These are phyloP conservation scores for Mariannaea elegans DNA, from an alignment of 2,329 filamentous ascomycete species.

Conservation along the genomic window DNA sequence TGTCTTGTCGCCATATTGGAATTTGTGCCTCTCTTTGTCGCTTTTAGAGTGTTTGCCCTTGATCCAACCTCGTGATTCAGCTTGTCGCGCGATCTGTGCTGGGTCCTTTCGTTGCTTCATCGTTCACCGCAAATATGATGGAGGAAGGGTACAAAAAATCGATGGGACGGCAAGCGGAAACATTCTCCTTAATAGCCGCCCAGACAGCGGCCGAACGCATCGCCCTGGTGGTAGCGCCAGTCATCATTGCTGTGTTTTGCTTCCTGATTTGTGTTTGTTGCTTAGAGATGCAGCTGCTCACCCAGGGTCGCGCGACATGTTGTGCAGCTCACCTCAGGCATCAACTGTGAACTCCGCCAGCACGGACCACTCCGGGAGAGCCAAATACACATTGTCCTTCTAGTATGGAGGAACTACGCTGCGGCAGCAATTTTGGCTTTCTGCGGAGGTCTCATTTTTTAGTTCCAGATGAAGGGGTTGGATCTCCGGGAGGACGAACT, in stretches of 20 bases:
- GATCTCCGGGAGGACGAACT: too few species aligned
- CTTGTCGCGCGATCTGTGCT: not conserved
- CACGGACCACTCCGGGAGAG: not conserved
- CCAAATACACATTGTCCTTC: not conserved
- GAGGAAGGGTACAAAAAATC: not conserved
- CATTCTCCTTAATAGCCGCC: too few species aligned
- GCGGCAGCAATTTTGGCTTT: too few species aligned
- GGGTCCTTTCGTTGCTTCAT: not conserved
- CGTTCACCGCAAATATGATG: not conserved
- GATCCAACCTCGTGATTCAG: not conserved
- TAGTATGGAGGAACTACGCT: too few species aligned
- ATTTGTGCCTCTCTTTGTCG: not conserved
- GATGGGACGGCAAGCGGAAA: too few species aligned
- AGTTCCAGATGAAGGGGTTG: too few species aligned
- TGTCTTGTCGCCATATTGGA: not conserved
- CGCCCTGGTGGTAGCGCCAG: too few species aligned
- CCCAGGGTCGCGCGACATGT: too few species aligned
- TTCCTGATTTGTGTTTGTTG: not conserved
- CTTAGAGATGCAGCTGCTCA: not conserved
- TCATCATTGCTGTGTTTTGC: not conserved
- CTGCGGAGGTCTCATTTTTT: too few species aligned
- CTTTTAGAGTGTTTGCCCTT: not conserved
- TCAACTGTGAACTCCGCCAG: not conserved
- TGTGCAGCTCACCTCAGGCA: too few species aligned
- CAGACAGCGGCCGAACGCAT: too few species aligned